A percentile compares a stretch with the other conserved stretches of the same genome.
phyloP scores from a whole-genome alignment of 2,329 filamentous ascomycete genomes.

The Plenodomus tracheiphilus region DNA sequence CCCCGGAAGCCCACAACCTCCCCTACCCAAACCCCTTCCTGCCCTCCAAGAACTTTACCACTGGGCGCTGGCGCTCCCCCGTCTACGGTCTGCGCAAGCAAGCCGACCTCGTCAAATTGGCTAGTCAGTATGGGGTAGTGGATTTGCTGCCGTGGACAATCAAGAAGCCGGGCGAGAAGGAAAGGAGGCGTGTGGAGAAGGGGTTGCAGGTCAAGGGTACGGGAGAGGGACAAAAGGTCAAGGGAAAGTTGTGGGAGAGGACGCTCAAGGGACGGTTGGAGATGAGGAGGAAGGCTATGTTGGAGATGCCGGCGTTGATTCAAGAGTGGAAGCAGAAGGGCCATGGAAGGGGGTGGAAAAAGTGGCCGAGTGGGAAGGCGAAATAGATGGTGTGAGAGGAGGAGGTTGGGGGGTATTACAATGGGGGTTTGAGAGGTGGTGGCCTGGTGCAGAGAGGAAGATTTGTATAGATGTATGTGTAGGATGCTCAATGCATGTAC shows the following conservation, averaged over 20 bases:
- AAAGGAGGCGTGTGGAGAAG: slow-evolving; percentile 73
- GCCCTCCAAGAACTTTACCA: slow-evolving; percentile 74
- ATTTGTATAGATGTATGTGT: not conserved
- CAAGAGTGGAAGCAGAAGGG: slow-evolving; percentile 83
- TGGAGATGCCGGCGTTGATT: slow-evolving; percentile 92
- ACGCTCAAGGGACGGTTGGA: slow-evolving; percentile 82
- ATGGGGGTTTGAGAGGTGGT: no score
- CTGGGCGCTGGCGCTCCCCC: slow-evolving; percentile 82
- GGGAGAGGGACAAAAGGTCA: slow-evolving; percentile 88
- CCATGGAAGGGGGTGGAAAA: slow-evolving; percentile 74
- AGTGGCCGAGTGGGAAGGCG: slow-evolving; percentile 61
- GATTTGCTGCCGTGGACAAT: slow-evolving; percentile 75
- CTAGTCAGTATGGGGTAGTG: slow-evolving; percentile 75
- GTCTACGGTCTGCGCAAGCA: slow-evolving; percentile 83
- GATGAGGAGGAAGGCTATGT: slow-evolving; percentile 86
- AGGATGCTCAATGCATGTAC: not conserved
- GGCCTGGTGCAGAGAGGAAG: no score
- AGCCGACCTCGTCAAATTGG: slow-evolving; percentile 87
- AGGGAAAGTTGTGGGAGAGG: slow-evolving; percentile 93
- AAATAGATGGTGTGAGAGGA: slow-evolving; percentile 14
- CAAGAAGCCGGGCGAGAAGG: slow-evolving; percentile 74
- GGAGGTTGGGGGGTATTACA: no score
- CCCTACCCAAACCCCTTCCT: slow-evolving; percentile 77
- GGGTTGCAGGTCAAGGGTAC: slow-evolving; percentile 89
- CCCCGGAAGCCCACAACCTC: slow-evolving; percentile 44